phyloP scores from a whole-genome alignment of 192 early-diverging fungal species.

The Chytriomyces sp. region DNA sequence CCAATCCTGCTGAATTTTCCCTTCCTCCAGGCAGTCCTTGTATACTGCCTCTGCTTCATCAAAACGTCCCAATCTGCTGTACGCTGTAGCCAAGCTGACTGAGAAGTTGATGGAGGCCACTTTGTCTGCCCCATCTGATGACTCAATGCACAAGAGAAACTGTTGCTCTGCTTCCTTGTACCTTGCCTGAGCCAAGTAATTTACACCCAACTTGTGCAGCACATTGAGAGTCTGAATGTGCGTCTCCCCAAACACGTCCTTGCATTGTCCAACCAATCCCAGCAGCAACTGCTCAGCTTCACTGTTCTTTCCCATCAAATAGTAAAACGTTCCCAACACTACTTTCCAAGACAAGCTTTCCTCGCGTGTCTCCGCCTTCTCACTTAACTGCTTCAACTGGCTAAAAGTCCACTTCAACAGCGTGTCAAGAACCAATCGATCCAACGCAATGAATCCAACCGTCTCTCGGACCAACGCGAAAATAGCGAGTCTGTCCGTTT shows the following conservation, averaged over 20 bases:
- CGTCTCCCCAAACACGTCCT: neutral
- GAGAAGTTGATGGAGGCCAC: neutral
- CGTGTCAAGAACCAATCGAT: neutral
- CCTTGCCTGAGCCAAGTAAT: neutral
- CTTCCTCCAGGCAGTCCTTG: neutral
- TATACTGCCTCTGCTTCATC: slow-evolving; percentile 10
- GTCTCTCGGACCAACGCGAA: neutral
- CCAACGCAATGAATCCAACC: slow-evolving; percentile 12
- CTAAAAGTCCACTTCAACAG: neutral
- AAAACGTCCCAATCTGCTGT: neutral
- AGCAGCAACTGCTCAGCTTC: neutral
- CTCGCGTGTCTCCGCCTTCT: neutral
- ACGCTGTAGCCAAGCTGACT: neutral
- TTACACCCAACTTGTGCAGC: neutral
- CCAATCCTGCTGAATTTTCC: neutral
- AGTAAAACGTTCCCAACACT: too few relatives aligned
- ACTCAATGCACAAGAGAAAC: neutral
- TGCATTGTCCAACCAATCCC: neutral
- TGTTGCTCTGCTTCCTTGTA: neutral
- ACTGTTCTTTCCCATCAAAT: too few relatives aligned
- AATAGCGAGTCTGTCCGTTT: neutral
- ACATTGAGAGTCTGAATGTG: neutral
- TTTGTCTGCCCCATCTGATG: neutral
- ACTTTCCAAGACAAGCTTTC: too few relatives aligned
- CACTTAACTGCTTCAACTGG: neutral